phyloP scores from a whole-genome alignment of 345 rosid species.

The Lumnitzera littorea region DNA sequence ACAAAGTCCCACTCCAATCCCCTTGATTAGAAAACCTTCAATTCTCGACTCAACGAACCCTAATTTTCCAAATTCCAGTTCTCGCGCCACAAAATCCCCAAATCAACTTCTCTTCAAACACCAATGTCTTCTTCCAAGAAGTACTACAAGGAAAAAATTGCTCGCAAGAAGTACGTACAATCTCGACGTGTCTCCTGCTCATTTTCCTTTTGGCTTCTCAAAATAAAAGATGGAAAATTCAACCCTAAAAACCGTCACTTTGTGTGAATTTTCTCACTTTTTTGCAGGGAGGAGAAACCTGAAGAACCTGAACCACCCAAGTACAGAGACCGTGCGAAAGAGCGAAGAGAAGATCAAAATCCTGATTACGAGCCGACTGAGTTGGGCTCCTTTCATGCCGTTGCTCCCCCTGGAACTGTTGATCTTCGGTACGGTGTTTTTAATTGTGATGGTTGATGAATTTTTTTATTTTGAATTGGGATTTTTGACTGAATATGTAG shows the following conservation, averaged over 20 bases:
- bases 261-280: not conserved
- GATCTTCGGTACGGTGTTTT: conserved; percentile 41
- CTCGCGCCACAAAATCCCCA: not conserved
- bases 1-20: no score
- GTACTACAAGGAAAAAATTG: conserved; percentile 69
- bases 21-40: not conserved
- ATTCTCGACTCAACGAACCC: not conserved
- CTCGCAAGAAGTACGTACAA: conserved; percentile 65
- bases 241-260: not conserved
- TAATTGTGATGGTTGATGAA: no score
- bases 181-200: not conserved
- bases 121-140: conserved; percentile 64
- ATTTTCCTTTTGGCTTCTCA: not conserved
- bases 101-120: not conserved
- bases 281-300: conserved; percentile 71
- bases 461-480: not conserved
- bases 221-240: not conserved
- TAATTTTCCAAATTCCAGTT: not conserved
- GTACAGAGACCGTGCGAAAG: conserved; percentile 94
- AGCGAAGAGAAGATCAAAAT: conserved; percentile 93
- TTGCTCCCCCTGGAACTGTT: conserved; percentile 89
- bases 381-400: conserved; percentile 87
- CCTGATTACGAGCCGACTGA: conserved; percentile 87
- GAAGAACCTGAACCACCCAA: conserved; percentile 73
- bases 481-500: not conserved